Conservation (phyloP, 306 rosid genomes). For the Astragalus glycyphyllos region DNA sequence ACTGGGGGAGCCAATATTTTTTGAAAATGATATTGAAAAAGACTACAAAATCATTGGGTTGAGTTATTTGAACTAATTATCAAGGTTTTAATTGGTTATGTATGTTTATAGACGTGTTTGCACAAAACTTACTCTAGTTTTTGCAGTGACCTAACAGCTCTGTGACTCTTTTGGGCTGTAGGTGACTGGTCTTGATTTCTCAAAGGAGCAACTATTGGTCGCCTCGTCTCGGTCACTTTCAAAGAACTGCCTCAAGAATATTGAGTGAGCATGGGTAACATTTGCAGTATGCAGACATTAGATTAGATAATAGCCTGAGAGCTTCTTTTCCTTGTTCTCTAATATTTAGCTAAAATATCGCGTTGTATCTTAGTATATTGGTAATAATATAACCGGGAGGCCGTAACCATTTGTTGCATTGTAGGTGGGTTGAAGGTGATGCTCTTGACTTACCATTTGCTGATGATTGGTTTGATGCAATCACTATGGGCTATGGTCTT, state of each 20-base stretch:
- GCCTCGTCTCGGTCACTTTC: slow-evolving; percentile 62
- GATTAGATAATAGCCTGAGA: not conserved
- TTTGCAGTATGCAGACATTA: slow-evolving; percentile 36
- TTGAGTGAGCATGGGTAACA: slow-evolving; percentile 67
- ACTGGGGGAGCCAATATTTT: no score
- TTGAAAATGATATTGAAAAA: not conserved
- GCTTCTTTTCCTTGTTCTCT: not conserved
- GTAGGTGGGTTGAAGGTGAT: slow-evolving; percentile 94
- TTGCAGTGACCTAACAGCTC: not conserved
- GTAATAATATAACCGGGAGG: not conserved
- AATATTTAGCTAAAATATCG: not conserved
- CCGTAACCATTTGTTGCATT: slow-evolving; percentile 37
- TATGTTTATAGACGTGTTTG: not conserved
- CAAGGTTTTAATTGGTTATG: not conserved
- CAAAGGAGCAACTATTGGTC: slow-evolving; percentile 63
- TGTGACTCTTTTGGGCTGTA: slow-evolving; percentile 41
- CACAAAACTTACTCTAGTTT: not conserved
- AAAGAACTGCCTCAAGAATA: slow-evolving; percentile 61
- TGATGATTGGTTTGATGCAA: slow-evolving; percentile 78
- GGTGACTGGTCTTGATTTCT: slow-evolving; percentile 77
- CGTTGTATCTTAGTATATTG: slow-evolving; percentile 30
- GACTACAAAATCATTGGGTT: not conserved
- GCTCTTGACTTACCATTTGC: slow-evolving; percentile 85
- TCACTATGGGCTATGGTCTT: slow-evolving; percentile 92
- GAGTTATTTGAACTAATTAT: not conserved